Evolutionary conservation across 345 rosid genomes (phyloP), one percentile per base, ranked within the genome.

Genomic region (Euphorbia peplus): DNA sequence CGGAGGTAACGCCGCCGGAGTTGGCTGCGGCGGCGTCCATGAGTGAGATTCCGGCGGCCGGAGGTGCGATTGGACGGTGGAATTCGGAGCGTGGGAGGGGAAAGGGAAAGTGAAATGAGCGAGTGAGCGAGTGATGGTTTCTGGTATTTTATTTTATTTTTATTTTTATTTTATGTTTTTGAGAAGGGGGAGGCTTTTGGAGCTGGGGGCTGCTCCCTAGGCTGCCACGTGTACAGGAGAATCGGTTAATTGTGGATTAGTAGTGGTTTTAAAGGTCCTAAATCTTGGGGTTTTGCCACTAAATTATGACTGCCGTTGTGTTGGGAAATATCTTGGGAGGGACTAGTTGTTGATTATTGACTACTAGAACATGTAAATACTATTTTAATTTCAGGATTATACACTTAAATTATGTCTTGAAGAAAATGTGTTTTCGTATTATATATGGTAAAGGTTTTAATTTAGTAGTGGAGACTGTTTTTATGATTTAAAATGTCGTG

Each of bases 151-250:
- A n/a, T n/a, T n/a, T 30, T 5, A 24, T 15, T 37, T 29, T 52
- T 24, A 21, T 18, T 54, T 37, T 24, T 15, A 10, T 16, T 13
- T 60, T 60, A 15, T 24, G 9, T 15, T 29, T 10, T 16, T 44
- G 11, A 39, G 42, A 39, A 39, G 65, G 16, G 69, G 29, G 58
- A 39, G 9, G 54, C 58, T 73, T 82, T 75, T 68, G 14, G 80
- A 67, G 63, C 69, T 32, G 75, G 52, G 71, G 81, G 66, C 1
- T 72, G 87, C 86, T 81, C 93, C 97, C 93, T 85, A 83, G 78
- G 78, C 75, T 87, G 97, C 91, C 97, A 91, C 95, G 97, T 91
- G 81, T 42, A 26, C 58, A 0, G 56, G 12, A 54, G 72, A 62
- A 24, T 46, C 74, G 12, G 32, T 68, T 63, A 67, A 70, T 73